These are phyloP conservation scores for Trametes hirsuta DNA, from an alignment of 1,284 basidiomycete species.

Conservation along the genomic window DNA sequence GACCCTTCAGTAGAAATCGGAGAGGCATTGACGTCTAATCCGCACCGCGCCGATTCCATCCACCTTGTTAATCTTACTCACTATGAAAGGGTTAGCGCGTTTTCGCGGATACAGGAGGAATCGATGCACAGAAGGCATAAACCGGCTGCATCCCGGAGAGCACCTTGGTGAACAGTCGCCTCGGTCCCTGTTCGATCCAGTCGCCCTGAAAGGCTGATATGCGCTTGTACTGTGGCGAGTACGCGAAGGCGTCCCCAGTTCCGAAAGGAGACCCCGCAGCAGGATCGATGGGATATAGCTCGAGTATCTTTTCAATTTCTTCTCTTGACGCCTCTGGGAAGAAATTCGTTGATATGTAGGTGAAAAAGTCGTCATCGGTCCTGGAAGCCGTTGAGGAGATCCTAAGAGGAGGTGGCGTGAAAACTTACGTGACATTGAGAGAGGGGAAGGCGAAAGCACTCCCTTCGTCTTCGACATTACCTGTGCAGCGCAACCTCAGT, in stretches of 20 bases:
- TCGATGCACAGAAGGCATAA: slow-evolving; percentile 49
- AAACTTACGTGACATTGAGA: slow-evolving; percentile 25
- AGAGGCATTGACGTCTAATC: slow-evolving; percentile 5
- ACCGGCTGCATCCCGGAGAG: slow-evolving; percentile 45
- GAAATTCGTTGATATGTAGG: slow-evolving; percentile 20
- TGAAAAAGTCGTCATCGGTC: slow-evolving; percentile 20
- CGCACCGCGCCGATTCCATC: slow-evolving; percentile 45
- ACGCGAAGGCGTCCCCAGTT: slow-evolving; percentile 44
- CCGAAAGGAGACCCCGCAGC: slow-evolving; percentile 52
- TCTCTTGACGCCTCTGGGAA: neutral
- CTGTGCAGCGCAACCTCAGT: slow-evolving; percentile 7
- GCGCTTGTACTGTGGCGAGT: slow-evolving; percentile 54
- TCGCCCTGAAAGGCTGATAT: slow-evolving; percentile 54
- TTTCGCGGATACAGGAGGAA: neutral
- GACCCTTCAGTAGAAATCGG: no score
- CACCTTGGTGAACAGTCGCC: slow-evolving; percentile 35
- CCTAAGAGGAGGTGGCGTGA: no score
- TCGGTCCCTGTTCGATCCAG: slow-evolving; percentile 50
- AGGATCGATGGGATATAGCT: slow-evolving; percentile 43
- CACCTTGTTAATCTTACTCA: slow-evolving; percentile 46
- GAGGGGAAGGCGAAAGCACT: slow-evolving; percentile 33
- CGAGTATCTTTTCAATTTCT: slow-evolving; percentile 2
- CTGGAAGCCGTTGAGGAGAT: neutral
- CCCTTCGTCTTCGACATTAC: slow-evolving; percentile 39
- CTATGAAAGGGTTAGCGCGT: slow-evolving; percentile 27